Evolutionary conservation across 2,329 filamentous ascomycete genomes (phyloP), one percentile per base, ranked within the genome.

Genomic region (Fusarium sp.): DNA sequence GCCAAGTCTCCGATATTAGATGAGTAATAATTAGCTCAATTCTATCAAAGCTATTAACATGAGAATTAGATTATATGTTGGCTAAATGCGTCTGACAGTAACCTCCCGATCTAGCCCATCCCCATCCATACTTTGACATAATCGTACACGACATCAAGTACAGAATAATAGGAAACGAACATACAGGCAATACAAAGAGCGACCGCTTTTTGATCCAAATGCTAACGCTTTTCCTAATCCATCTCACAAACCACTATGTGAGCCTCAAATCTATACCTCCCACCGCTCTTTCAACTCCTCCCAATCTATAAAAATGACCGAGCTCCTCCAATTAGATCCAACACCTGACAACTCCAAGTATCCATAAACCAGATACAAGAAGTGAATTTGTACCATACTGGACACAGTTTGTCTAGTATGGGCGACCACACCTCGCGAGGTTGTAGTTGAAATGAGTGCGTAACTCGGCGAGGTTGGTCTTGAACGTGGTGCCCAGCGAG

Each of bases 401-500:
- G 52, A 43, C 62, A 46, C 33, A 26, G 62, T 53, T 13, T 55
- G 43, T 63, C 53, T 44, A 52, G 66, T 50, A 69, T 69, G 62
- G 66, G 44, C 24, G 63, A 67, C 66, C 66, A 47, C 5, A 50
- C 41, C 58, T 20, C 26, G 32, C 24, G 41, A 48, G 24, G 10
- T 45, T 14, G 43, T 46, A 32, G 7, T 50, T 62, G 51, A 43
- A 39, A 15, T 9, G 22, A 13, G 17, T 39, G 22, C 17, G 22
- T 45, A 50, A 47, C 62, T 50, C 40, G 33, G 33, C 35, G 20
- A 50, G 43, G 32, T 22, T 67, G 67, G 56, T 62, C 66, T 52
- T 44, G 33, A 69, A 69, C 66, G 66, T 70, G 66, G 56, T 52
- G 43, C 66, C 66, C 66, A 69, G 66, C 43, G 44, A 51, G 37